Evolutionary conservation across 2,329 filamentous ascomycete species (phyloP).

Genomic region (Phyllosticta capitalensis): DNA sequence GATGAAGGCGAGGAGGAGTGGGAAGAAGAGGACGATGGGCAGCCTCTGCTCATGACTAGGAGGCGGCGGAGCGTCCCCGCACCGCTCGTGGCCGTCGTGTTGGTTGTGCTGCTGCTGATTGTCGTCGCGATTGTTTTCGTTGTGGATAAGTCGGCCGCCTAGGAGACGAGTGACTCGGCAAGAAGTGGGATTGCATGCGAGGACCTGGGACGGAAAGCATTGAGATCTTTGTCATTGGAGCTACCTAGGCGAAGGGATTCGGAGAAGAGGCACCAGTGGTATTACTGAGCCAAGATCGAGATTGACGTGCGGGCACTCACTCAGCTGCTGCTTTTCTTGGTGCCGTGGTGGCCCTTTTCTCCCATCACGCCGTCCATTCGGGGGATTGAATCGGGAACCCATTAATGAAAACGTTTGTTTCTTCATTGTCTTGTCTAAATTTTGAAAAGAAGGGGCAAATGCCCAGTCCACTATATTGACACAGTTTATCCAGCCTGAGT

Average conservation of each 20-base stretch:
- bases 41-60: neutral
- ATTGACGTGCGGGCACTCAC: neutral
- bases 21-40: neutral
- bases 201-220: no score
- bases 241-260: neutral
- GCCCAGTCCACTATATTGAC: no score
- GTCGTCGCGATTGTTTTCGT: neutral
- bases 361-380: no score
- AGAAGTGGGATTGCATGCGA: no score
- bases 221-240: neutral
- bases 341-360: no score
- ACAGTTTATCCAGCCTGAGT: no score
- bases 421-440: no score
- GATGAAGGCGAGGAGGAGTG: neutral
- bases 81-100: neutral
- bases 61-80: neutral
- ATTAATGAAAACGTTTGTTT: no score
- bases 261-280: neutral
- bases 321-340: no score
- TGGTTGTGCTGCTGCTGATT: neutral
- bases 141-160: neutral
- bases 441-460: no score
- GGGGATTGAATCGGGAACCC: no score
- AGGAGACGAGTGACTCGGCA: neutral
- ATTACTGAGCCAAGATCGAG: neutral